Evolutionary conservation across 129 eudicot species (phyloP), one percentile per base, ranked within the genome.

Genomic region (Lactuca saligna): DNA sequence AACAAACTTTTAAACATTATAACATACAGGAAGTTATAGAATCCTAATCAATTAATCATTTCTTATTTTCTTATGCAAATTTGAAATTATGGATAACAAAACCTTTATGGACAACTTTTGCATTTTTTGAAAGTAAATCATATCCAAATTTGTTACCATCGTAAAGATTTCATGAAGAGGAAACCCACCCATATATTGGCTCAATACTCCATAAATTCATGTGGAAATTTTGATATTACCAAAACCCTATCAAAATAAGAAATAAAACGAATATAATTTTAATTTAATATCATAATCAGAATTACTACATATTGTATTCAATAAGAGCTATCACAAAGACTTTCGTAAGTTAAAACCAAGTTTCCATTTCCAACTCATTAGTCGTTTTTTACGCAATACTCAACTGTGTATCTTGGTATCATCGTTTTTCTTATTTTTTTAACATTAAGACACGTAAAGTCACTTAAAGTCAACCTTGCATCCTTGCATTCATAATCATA

Each of bases 401-500:
- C 51, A 46, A 46, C n/a, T 12, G 51, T 46, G 51, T 10, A 46
- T 46, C n/a, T 46, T 46, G 51, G 51, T 46, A 46, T 46, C 51
- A 46, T 46, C 51, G n/a, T 46, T 46, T 46, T 46, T 12, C 13
- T 46, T 46, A 8, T 46, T 46, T 46, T 12, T 46, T 12, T 46
- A 46, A 46, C 51, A 46, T 11, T 46, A 2, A 4, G 51, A 46
- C 51, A 46, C 51, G n/a, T 46, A 46, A 46, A 71, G 59, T 54
- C 39, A 4, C 42, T 12, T 69, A 35, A 69, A 69, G 75, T 71
- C 59, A 60, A 71, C 65, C 66, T 33, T 41, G 41, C 54, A 62
- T 72, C 42, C 42, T 63, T 73, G 56, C 70, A 62, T 73, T 61
- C 70, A 50, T 73, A 74, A 64, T 46, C n/a, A 46, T 46, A 46